Evolutionary conservation across 208 protist species (phyloP).

Genomic region (Leishmania major): DNA sequence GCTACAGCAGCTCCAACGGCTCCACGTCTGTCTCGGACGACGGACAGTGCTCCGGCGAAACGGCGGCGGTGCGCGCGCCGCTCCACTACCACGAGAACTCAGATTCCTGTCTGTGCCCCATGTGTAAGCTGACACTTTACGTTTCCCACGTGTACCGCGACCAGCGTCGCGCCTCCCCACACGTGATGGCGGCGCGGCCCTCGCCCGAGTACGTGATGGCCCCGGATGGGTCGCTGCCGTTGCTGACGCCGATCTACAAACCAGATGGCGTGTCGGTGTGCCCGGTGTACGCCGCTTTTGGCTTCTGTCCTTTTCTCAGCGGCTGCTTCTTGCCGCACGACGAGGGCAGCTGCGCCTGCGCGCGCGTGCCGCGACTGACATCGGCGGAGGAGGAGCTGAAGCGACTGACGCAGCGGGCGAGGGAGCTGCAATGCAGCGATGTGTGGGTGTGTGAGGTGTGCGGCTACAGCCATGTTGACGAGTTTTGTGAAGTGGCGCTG

Average conservation of each 20-base stretch:
- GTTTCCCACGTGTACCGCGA: slow-evolving; percentile 69
- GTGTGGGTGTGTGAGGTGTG: slow-evolving; percentile 83
- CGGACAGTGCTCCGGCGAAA: slow-evolving; percentile 6
- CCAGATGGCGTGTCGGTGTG: slow-evolving; percentile 42
- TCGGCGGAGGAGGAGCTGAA: slow-evolving; percentile 61
- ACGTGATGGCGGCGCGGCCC: slow-evolving; percentile 76
- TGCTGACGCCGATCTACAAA: slow-evolving; percentile 34
- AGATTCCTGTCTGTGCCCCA: slow-evolving; percentile 60
- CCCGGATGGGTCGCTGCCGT: slow-evolving; percentile 41
- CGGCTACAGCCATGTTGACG: slow-evolving; percentile 64
- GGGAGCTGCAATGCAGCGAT: slow-evolving; percentile 38
- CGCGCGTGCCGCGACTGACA: slow-evolving; percentile 33
- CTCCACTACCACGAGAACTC: slow-evolving; percentile 31
- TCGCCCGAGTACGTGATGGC: slow-evolving; percentile 52
- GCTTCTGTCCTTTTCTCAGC: slow-evolving; percentile 77
- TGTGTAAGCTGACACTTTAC: slow-evolving; percentile 72
- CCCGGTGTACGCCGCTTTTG: slow-evolving; percentile 69
- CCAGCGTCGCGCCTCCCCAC: slow-evolving; percentile 75
- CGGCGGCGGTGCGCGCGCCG: slow-evolving; percentile 4
- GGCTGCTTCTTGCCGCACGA: slow-evolving; percentile 83
- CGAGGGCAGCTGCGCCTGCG: slow-evolving; percentile 12
- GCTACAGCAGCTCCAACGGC: slow-evolving; percentile 22
- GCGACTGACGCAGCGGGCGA: slow-evolving; percentile 48
- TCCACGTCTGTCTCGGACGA: slow-evolving; percentile 19
- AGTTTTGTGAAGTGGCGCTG: slow-evolving; percentile 52